phyloP scores from a whole-genome alignment of 768 basidiomycete genomes.

The Amanita muscaria region DNA sequence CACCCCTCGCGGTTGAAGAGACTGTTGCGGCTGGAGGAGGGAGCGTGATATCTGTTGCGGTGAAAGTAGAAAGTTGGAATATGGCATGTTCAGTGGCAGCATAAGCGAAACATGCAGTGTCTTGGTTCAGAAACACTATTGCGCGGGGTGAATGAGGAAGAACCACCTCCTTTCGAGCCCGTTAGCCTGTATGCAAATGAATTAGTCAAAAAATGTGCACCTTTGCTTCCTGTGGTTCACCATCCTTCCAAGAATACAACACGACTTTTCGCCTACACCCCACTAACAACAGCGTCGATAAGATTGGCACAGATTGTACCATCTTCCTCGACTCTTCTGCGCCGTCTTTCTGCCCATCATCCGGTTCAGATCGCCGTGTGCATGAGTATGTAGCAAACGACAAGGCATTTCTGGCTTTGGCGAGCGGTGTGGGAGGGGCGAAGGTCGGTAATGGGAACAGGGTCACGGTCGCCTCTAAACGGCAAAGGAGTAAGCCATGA shows the following conservation, averaged over 20 bases:
- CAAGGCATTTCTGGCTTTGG: constrained; percentile 73
- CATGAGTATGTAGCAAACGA: constrained; percentile 71
- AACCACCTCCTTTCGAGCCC: constrained; percentile 50
- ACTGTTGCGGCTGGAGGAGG: constrained; percentile 34
- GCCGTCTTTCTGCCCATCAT: not conserved
- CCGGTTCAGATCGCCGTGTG: constrained; percentile 33
- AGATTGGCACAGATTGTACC: constrained; percentile 45
- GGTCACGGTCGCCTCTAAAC: constrained; percentile 62
- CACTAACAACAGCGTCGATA: constrained; percentile 71
- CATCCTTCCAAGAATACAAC: constrained; percentile 81
- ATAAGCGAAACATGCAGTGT: constrained; percentile 67
- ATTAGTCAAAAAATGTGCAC: constrained; percentile 27
- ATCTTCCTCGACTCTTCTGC: constrained; percentile 17
- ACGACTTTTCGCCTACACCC: constrained; percentile 84
- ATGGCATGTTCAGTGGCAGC: constrained; percentile 71
- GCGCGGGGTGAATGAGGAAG: constrained; percentile 88
- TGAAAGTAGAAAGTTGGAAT: constrained; percentile 54
- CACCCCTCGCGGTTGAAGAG: constrained; percentile 53
- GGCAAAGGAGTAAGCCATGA: constrained; percentile 44
- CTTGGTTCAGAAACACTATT: constrained; percentile 62
- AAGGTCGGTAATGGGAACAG: constrained; percentile 72
- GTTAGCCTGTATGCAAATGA: constrained; percentile 2
- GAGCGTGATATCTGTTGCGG: constrained; percentile 44
- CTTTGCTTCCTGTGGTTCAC: constrained; percentile 64
- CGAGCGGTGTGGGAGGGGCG: constrained; percentile 58